phyloP scores from a whole-genome alignment of 192 early-diverging fungal species.

The Coemansia sp. region DNA sequence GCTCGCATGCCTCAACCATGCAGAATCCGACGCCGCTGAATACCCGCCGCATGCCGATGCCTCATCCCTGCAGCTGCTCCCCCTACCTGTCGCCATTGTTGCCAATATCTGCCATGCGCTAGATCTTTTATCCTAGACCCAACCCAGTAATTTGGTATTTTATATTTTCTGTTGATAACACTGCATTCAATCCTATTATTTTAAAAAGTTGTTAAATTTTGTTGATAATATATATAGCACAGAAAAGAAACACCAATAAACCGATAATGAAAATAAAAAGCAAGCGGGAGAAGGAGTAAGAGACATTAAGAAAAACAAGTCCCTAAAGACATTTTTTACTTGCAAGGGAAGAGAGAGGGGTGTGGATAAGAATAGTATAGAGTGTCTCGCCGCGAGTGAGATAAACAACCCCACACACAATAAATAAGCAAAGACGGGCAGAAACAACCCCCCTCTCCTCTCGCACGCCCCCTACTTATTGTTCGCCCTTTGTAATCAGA shows the following conservation, averaged over 20 bases:
- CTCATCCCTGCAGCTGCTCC: slow-evolving; percentile 31
- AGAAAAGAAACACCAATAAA: slow-evolving; percentile 7
- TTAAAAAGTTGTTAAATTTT: not conserved
- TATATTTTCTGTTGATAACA: not conserved
- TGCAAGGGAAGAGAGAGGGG: not conserved
- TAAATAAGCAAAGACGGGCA: too few relatives aligned
- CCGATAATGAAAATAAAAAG: slow-evolving; percentile 13
- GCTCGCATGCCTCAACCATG: slow-evolving; percentile 35
- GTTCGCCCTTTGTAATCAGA: slow-evolving; percentile 42
- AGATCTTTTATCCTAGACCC: slow-evolving; percentile 1
- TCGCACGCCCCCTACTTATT: slow-evolving; percentile 10
- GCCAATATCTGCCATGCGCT: slow-evolving; percentile 23
- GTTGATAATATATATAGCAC: slow-evolving; percentile 4
- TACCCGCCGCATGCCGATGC: not conserved
- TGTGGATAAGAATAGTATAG: not conserved
- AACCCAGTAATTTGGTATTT: not conserved
- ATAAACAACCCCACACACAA: too few relatives aligned
- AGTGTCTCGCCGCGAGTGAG: not conserved
- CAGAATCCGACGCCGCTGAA: slow-evolving; percentile 17
- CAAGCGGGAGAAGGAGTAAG: not conserved
- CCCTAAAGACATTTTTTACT: not conserved
- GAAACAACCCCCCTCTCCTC: too few relatives aligned
- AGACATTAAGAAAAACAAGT: not conserved
- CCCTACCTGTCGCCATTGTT: slow-evolving; percentile 36
- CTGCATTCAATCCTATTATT: not conserved